Conservation (phyloP, 2,329 filamentous ascomycete species). For the Malbranchea zuffiana region DNA sequence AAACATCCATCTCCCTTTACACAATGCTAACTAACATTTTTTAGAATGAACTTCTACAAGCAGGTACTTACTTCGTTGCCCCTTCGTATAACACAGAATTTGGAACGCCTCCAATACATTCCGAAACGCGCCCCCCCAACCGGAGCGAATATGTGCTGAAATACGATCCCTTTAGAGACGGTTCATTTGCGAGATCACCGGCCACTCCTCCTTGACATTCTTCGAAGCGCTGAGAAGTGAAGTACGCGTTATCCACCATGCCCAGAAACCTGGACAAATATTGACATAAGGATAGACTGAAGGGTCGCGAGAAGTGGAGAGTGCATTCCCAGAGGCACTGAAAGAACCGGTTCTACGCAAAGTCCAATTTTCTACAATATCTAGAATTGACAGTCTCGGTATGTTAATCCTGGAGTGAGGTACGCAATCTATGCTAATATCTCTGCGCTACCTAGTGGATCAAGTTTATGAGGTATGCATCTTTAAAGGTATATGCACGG, state of each 20-base stretch:
- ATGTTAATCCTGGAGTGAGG: constrained; percentile 20
- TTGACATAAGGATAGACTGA: constrained; percentile 44
- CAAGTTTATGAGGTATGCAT: constrained; percentile 38
- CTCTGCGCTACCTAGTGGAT: constrained; percentile 33
- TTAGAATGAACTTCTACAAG: constrained; percentile 83
- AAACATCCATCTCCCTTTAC: constrained; percentile 26
- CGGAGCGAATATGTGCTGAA: not conserved
- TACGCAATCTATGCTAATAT: constrained; percentile 1
- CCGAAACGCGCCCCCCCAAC: not conserved
- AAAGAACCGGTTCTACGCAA: constrained; percentile 82
- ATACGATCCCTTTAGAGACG: constrained; percentile 55
- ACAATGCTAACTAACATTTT: constrained; percentile 4
- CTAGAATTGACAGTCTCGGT: constrained; percentile 74
- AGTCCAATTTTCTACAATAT: constrained; percentile 83
- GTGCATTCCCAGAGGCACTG: constrained; percentile 78
- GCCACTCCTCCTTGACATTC: constrained; percentile 80
- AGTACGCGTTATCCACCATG: constrained; percentile 43
- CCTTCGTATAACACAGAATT: no score
- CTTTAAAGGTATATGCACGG: no score
- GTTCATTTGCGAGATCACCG: constrained; percentile 93
- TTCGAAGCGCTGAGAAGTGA: constrained; percentile 88
- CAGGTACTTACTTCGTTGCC: constrained; percentile 48
- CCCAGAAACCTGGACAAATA: not conserved
- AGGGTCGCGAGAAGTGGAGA: constrained; percentile 80
- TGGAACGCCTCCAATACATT: no score